phyloP scores from a whole-genome alignment of 805 yeast species.

The Ogataea zsoltii region DNA sequence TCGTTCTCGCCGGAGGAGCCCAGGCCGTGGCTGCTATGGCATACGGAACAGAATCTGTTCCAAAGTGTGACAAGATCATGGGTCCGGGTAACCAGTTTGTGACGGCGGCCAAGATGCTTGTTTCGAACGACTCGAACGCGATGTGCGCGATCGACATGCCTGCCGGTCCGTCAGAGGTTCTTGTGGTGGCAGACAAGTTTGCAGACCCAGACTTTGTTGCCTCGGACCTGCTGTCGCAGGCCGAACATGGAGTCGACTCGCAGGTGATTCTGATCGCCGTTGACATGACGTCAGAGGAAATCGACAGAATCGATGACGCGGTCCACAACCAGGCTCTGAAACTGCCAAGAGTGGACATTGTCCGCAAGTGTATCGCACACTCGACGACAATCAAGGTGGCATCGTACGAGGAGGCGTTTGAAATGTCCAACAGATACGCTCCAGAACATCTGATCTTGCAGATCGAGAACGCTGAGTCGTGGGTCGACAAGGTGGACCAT shows the following conservation, averaged over 20 bases:
- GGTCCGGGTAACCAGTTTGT: slow-evolving; percentile 99
- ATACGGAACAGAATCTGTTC: slow-evolving; percentile 89
- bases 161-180: slow-evolving; percentile 98
- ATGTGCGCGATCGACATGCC: slow-evolving; percentile 98
- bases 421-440: slow-evolving; percentile 87
- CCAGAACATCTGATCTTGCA: slow-evolving; percentile 98
- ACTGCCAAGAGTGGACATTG: slow-evolving; percentile 91
- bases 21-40: slow-evolving; percentile 99
- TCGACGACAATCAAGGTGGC: slow-evolving; percentile 77
- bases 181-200: slow-evolving; percentile 85
- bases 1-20: slow-evolving; percentile 98
- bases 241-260: slow-evolving; percentile 98
- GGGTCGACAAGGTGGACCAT: slow-evolving; percentile 73
- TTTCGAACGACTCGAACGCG: slow-evolving; percentile 93
- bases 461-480: slow-evolving; percentile 72
- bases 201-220: slow-evolving; percentile 97
- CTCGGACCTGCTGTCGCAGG: slow-evolving; percentile 94
- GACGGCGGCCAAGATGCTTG: slow-evolving; percentile 98
- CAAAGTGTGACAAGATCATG: slow-evolving; percentile 93
- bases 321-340: slow-evolving; percentile 79
- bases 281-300: slow-evolving; percentile 56
- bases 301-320: slow-evolving; percentile 75
- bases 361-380: slow-evolving; percentile 88
- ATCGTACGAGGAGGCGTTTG: slow-evolving; percentile 75
- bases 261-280: slow-evolving; percentile 93